Base-by-base conservation (phyloP, 257 asterid genomes). In the Solanum tarapatanum region DNA sequence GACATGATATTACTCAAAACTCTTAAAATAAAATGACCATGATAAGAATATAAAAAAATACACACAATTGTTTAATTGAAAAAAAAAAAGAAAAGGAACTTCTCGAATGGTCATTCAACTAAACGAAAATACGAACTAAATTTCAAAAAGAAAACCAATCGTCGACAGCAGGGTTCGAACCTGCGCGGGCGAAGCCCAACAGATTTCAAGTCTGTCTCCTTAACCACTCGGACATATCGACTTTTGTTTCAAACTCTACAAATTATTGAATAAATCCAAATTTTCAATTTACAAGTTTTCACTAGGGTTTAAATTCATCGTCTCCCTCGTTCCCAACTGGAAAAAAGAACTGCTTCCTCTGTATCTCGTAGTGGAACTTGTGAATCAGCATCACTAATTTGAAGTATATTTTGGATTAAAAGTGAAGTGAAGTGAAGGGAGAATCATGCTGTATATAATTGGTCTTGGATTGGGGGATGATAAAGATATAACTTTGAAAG, bases 191-290 rank as follows among this genome's bases (percentile, higher is more conserved):
- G 90, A 84, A 94, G 94, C 97, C 95, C 96, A 93, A 91, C 94
- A 93, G 95, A 94, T 94, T 93, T 95, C 97, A 94, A 93, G 96
- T 95, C 95, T 93, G 96, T 95, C 98, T 93, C 97, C 98, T 95
- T 94, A 94, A 94, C 97, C 98, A 95, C 98, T 94, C 95, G 98
- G 98, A 94, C 98, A 94, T 93, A 93, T 91, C 92, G 94, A 93
- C 94, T 1, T 11, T 7, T 43, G 41, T 45, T 17, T 0, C 19
- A 3, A 8, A 1, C 1, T 17, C 3, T 5, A 33, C 14, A 72
- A 32, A 72, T 7, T 14, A 0, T 1, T 2, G 0, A 12, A 0
- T 24, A 64, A 4, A 1, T 1, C 2, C 0, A 28, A 0, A 30
- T 30, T 32, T 72, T 72, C 14, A 72, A 72, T 17, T 9, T 30